Evolutionary conservation across 108 stramenopile species (phyloP), one percentile per base, ranked within the genome.

Genomic region (Fistulifera pelliculosa): DNA sequence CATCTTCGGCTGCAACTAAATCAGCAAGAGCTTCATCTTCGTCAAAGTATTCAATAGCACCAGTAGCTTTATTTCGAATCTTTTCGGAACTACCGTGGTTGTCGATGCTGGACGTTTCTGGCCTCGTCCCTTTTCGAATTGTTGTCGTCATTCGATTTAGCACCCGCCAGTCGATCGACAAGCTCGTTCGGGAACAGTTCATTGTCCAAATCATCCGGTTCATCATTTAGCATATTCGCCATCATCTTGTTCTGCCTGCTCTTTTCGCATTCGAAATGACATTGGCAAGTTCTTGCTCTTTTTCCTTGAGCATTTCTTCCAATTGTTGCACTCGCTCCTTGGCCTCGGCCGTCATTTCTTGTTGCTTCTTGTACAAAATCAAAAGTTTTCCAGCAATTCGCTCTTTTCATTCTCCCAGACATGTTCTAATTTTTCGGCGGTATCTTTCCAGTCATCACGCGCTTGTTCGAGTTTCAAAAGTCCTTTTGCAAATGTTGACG

Each of bases 331-430:
- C 38, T 22, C 40, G 48, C 21, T 54, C 26, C 11, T 60, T 14
- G n/a, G 44, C 18, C 23, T 52, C 21, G 6, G 54, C 17, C 15
- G 44, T 23, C 22, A 38, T 27, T 16, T 57, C 27, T 17, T 64
- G 56, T 23, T 44, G 31, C 5, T 58, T 31, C 1, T 66, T 52
- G 58, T 60, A 75, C 21, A 69, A n/a, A 7, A 28, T 40, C 47
- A 59, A 27, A 60, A 66, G 38, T 53, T 61, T 2, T 66, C 19
- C 19, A 70, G 39, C 10, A 75, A 26, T 17, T 31, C 24, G 39
- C 61, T 51, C 43, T 65, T 69, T 54, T 75, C 74, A 12, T 41
- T 27, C 24, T 66, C 45, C 68, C 74, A 66, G 0, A 39, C 54
- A n/a, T 61, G 22, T 21, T 50, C 56, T 8, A 75, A 35, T 40